phyloP scores from a whole-genome alignment of 2,329 filamentous ascomycete genomes.

The Apiospora pterosperma region DNA sequence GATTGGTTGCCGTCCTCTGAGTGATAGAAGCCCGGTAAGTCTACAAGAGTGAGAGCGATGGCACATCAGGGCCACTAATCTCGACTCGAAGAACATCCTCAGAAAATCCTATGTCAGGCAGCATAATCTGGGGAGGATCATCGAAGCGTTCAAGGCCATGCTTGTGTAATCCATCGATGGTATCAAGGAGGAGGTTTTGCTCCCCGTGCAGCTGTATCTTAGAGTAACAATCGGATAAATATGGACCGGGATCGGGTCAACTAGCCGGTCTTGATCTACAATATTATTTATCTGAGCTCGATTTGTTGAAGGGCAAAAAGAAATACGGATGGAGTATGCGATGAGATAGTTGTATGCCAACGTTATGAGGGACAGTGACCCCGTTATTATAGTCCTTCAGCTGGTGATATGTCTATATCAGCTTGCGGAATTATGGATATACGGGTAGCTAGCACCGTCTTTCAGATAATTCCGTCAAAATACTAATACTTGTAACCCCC shows the following conservation, averaged over 20 bases:
- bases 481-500: too few relatives aligned
- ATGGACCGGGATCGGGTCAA: too few relatives aligned
- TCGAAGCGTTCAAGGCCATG: constrained; percentile 4
- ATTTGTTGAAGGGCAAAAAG: too few relatives aligned
- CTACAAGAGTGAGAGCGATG: constrained; percentile 58
- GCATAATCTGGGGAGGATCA: constrained; percentile 25
- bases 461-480: not conserved
- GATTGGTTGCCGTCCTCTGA: constrained; percentile 34
- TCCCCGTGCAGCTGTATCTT: not conserved
- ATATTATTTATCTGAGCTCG: too few relatives aligned
- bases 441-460: not conserved
- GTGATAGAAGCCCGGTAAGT: constrained; percentile 53
- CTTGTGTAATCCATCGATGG: constrained; percentile 21
- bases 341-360: too few relatives aligned
- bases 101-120: constrained; percentile 30
- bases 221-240: too few relatives aligned
- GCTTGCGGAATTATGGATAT: not conserved
- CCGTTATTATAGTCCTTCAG: too few relatives aligned
- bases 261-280: too few relatives aligned
- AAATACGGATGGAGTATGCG: too few relatives aligned
- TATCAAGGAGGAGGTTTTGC: not conserved
- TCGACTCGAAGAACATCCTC: constrained; percentile 44
- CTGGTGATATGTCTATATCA: not conserved
- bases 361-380: too few relatives aligned
- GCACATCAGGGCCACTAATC: constrained; percentile 38